Base-by-base conservation (phyloP, 1,284 basidiomycete genomes). In the Puccinia brachypodii region DNA sequence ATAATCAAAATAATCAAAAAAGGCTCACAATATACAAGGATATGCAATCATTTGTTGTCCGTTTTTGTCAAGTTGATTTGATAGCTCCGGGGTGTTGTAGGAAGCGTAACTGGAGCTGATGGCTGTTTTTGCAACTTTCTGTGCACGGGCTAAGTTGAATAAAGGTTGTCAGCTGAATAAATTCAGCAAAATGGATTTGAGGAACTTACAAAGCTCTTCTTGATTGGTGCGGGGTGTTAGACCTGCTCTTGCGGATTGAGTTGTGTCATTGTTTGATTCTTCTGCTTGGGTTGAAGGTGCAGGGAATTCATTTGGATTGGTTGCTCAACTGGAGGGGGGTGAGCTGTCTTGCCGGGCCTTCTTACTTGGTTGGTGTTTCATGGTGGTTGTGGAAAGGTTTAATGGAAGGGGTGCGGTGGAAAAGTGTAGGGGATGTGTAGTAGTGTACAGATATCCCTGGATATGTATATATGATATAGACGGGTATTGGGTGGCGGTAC, bases 61-160 rank as follows among this genome's bases (percentile, higher is more conserved):
- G 42, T 69, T 42, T 31, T 69, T 69, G 66, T 69, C 66, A 38
- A 69, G 38, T 22, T 69, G 66, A 38, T 40, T 69, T 3, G 66
- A 69, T 44, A 69, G 66, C 66, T 69, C 66, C 4, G 66, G 66
- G n/a, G 22, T 25, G 13, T 42, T 36, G 40, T 69, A 69, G 3
- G 66, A 69, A 9, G 38, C 40, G n/a, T 69, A 69, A 44, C 66
- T 31, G 22, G 38, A 38, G 38, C 64, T 66, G n/a, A 69, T 50
- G 47, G 47, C 47, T 50, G 22, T 50, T 50, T 50, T 50, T 50
- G 11, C n/a, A n/a, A n/a, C n/a, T n/a, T n/a, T n/a, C n/a, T n/a
- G n/a, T n/a, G n/a, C n/a, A n/a, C n/a, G n/a, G 47, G 47, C 47
- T 11, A 22, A 50, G 47, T 50, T 11, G 47, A 50, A 50, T 11